phyloP scores from a whole-genome alignment of 176 grass and related monocot species.

The Otatea glauca region DNA sequence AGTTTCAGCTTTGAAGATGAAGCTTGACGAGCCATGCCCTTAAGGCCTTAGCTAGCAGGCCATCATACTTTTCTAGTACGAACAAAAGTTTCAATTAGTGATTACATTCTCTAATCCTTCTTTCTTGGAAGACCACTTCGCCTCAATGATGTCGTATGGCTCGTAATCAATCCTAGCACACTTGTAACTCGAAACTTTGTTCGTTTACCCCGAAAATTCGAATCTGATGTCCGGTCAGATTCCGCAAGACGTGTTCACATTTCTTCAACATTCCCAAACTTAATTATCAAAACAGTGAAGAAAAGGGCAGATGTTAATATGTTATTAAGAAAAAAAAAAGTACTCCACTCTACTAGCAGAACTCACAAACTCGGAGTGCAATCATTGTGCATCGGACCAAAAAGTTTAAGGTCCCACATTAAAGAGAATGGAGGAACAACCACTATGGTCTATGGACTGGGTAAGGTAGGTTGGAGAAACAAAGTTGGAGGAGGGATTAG shows the following conservation, averaged over 20 bases:
- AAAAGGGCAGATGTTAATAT: background rate
- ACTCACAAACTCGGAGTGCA: background rate
- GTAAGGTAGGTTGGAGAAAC: too few species aligned
- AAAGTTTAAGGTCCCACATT: slow-evolving; percentile 26
- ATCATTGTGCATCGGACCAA: slow-evolving; percentile 42
- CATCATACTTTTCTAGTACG: background rate
- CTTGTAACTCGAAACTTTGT: slow-evolving; percentile 38
- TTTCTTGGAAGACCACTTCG: slow-evolving; percentile 7
- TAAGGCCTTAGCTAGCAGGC: background rate
- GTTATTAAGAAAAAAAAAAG: background rate
- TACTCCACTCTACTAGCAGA: background rate
- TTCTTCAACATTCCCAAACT: background rate
- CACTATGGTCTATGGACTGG: background rate
- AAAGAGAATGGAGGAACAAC: slow-evolving; percentile 17
- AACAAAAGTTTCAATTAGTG: background rate
- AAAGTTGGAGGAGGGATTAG: too few species aligned
- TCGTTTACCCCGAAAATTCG: slow-evolving; percentile 1
- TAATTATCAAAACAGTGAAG: background rate
- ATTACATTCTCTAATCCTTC: slow-evolving; percentile 6
- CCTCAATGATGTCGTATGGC: background rate
- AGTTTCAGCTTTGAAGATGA: background rate
- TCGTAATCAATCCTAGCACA: slow-evolving; percentile 7
- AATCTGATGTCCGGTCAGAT: slow-evolving; percentile 31
- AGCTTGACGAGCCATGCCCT: background rate
- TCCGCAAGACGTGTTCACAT: background rate